phyloP scores from a whole-genome alignment of 2,329 filamentous ascomycete genomes.

The Coccinonectria pachysandricola region DNA sequence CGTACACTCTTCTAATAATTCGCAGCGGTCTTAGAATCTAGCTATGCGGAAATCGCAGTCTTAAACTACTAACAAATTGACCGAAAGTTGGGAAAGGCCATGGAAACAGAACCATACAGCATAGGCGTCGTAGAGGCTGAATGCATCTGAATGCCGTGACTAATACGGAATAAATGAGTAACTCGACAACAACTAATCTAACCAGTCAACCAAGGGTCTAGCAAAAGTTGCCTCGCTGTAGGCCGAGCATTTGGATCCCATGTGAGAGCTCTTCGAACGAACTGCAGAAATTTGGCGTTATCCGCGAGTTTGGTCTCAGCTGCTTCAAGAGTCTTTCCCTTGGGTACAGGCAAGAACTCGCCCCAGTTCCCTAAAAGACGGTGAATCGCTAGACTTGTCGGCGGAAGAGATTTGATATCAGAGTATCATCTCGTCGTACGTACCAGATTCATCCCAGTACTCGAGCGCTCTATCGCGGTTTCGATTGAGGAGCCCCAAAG shows the following conservation, averaged over 20 bases:
- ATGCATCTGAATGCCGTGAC: too few relatives aligned
- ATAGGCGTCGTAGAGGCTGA: too few relatives aligned
- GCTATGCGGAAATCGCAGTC: too few relatives aligned
- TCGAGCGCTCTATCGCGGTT: conserved; percentile 7
- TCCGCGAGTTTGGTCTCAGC: conserved; percentile 11
- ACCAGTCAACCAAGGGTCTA: conserved; percentile 14
- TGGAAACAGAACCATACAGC: too few relatives aligned
- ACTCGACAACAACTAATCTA: too few relatives aligned
- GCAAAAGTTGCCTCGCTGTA: conserved; percentile 14
- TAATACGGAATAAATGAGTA: too few relatives aligned
- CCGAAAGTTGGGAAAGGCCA: too few relatives aligned
- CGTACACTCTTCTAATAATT: too few relatives aligned
- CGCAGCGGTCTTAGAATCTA: too few relatives aligned
- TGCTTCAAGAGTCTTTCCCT: conserved; percentile 9
- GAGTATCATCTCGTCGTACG: neutral
- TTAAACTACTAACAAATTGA: too few relatives aligned
- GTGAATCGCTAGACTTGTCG: too few relatives aligned
- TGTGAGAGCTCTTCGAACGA: conserved; percentile 13
- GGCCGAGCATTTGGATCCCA: conserved; percentile 14
- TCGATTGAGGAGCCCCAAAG: conserved; percentile 7
- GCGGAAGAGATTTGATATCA: neutral
- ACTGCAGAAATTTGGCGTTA: conserved; percentile 9
- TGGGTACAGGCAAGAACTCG: conserved; percentile 12
- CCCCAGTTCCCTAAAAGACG: conserved; percentile 13
- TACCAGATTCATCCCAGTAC: conserved; percentile 17